Base-by-base conservation (phyloP, 176 grass and related monocot species). In the Bromus sterilis region DNA sequence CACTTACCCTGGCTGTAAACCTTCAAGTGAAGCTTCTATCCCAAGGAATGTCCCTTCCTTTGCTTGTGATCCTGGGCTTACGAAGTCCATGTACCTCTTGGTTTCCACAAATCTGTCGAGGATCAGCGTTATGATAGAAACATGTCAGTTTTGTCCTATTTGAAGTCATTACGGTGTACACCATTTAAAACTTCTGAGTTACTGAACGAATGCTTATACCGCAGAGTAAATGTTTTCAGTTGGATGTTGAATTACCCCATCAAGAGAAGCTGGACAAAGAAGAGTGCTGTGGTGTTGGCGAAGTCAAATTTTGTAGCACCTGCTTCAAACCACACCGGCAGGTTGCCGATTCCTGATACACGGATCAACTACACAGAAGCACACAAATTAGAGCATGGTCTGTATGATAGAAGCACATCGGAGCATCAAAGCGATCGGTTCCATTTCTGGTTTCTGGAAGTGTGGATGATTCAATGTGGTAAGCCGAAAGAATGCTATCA, bases 301-400 rank as follows among this genome's bases (percentile, higher is more conserved):
- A 91, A 93, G 15, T 91, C 87, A 34, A 83, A 98, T 82, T 93
- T 89, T 20, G 80, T 84, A 6, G 95, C 90, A 24, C 95, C 95
- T 44, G 95, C 95, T 85, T 98, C 95, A 40, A 85, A 98, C 95
- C 92, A 98, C n/a, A 98, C 90, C 0, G 90, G 95, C 26, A 94
- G 56, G 53, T 97, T 84, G 68, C 71, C 32, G 63, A 87, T 76
- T 82, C 95, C 95, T 62, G 90, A 84, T 59, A 94, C 95, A 41
- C 95, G 90, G 59, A 97, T 78, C 48, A 97, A 66, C 95, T 94
- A 67, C 35, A 68, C 33, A 91, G 41, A 56, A 67, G 26, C 29
- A 20, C 32, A 76, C 62, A 5, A 81, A 77, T 87, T 58, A 89
- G 51, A 60, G 9, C 6, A 49, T 85, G 35, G 20, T 8, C 2